A percentile compares a stretch with the other conserved stretches of the same genome.
Conservation (phyloP, 176 grass and related monocot genomes). For the Tillandsia leiboldiana region DNA sequence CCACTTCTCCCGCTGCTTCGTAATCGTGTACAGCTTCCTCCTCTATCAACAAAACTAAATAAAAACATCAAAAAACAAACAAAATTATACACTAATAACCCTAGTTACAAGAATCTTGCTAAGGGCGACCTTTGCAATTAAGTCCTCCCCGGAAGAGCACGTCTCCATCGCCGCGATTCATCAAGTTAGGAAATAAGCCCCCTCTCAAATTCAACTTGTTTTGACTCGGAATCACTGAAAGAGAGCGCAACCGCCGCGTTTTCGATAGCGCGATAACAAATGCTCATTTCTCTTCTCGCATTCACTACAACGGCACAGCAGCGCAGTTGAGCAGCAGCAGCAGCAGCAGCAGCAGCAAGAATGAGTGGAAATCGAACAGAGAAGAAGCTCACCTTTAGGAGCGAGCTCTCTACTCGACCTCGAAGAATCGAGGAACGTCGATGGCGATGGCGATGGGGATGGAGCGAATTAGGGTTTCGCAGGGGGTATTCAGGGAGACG, state of each 20-base stretch:
- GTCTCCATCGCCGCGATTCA: background rate
- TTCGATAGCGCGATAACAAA: too few species aligned
- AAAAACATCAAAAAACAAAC: background rate
- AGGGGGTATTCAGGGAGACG: background rate
- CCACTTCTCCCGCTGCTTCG: conserved; percentile 25
- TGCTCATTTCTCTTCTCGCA: too few species aligned
- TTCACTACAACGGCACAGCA: too few species aligned
- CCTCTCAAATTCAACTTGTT: too few species aligned
- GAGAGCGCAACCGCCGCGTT: too few species aligned
- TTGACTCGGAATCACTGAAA: too few species aligned
- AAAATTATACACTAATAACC: background rate
- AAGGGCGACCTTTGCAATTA: background rate
- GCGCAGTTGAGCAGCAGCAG: too few species aligned
- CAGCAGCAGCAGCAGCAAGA: too few species aligned
- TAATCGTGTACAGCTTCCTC: conserved; percentile 22
- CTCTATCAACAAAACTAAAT: background rate
- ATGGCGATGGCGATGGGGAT: background rate
- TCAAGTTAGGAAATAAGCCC: too few species aligned
- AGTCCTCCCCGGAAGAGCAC: conserved; percentile 12
- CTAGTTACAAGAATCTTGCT: background rate
- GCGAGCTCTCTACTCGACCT: too few species aligned
- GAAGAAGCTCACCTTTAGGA: too few species aligned
- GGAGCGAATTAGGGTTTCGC: background rate
- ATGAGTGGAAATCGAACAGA: too few species aligned
- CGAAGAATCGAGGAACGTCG: background rate